Evolutionary conservation across 2,329 filamentous ascomycete species (phyloP), one percentile per base, ranked within the genome.

Genomic region (Onygenales sp.): DNA sequence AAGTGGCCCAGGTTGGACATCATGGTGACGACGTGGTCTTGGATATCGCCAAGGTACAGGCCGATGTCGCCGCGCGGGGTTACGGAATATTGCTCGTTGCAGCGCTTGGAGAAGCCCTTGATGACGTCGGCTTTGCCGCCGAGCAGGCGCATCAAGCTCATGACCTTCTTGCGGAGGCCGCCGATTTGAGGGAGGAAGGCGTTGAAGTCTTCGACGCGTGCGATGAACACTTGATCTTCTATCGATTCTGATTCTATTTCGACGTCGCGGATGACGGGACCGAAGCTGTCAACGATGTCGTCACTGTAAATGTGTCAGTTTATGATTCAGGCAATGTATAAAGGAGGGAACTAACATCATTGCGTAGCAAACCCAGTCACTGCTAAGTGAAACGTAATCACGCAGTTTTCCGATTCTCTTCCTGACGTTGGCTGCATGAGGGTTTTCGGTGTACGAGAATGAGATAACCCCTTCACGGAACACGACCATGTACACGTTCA

Each of bases 1-100:
- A 95, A 96, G 68, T 98, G 93, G 1, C 84, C 84, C 62, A 98
- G 72, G 70, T 95, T 98, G 61, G 88, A 93, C 81, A 95, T 95
- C 92, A 97, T 97, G 45, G 93, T 98, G 55, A 98, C 89, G 51
- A 98, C 92, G 79, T 98, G 93, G 72, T 98, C 93, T 71, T 98
- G 93, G 59, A 98, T 96, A 72, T 98, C 93, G 64, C 89, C 89
- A 37, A 98, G 81, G 67, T 98, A 98, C 63, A 98, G 82, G 21
- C 91, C 93, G 59, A 98, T 95, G 66, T 98, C 93, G 74, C 93
- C 93, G 47, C 91, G 87, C 6, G 93, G 93, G 1, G 93, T 95
- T 51, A 97, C 87, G 59, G 88, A 87, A 76, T 95, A 97, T 59
- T 95, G 89, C 66, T 96, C 92, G 68, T 97, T 98, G 81, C 93